Evolutionary conservation across 2,329 filamentous ascomycete species (phyloP).

Genomic region (Chaetothyriales sp.): DNA sequence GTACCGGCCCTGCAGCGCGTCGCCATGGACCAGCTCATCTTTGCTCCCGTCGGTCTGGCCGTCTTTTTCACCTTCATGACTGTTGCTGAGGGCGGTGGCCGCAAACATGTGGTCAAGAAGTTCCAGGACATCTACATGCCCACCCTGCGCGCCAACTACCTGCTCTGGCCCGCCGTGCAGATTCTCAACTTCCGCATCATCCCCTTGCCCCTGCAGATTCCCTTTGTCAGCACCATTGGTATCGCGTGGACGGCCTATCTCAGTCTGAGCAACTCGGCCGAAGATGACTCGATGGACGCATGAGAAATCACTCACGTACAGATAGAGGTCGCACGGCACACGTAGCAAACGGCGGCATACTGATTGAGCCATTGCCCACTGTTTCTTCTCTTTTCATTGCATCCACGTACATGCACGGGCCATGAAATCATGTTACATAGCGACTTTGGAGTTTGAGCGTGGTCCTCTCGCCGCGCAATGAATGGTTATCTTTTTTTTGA

Average conservation of each 20-base stretch:
- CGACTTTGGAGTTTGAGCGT: too few species aligned
- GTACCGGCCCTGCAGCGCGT: slow-evolving; percentile 77
- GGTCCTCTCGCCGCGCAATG: too few species aligned
- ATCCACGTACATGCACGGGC: too few species aligned
- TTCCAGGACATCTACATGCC: slow-evolving; percentile 88
- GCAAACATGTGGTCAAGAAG: slow-evolving; percentile 65
- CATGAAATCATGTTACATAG: too few species aligned
- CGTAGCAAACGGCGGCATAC: too few species aligned
- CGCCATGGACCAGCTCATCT: slow-evolving; percentile 81
- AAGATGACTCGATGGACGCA: slow-evolving; percentile 40
- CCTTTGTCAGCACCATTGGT: slow-evolving; percentile 88
- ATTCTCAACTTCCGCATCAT: slow-evolving; percentile 93
- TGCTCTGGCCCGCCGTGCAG: slow-evolving; percentile 91
- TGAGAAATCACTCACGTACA: neutral
- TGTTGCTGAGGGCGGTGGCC: slow-evolving; percentile 78
- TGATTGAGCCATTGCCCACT: too few species aligned
- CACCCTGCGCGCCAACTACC: slow-evolving; percentile 86
- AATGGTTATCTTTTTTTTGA: too few species aligned
- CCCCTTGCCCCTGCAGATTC: slow-evolving; percentile 91
- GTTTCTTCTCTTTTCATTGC: too few species aligned
- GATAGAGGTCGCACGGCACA: too few species aligned
- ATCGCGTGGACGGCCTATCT: slow-evolving; percentile 98
- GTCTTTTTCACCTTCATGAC: slow-evolving; percentile 96
- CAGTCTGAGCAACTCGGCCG: slow-evolving; percentile 75
- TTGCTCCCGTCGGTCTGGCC: slow-evolving; percentile 76